Evolutionary conservation across 257 asterid genomes (phyloP), one percentile per base, ranked within the genome.

Genomic region (Salvia miltiorrhiza): DNA sequence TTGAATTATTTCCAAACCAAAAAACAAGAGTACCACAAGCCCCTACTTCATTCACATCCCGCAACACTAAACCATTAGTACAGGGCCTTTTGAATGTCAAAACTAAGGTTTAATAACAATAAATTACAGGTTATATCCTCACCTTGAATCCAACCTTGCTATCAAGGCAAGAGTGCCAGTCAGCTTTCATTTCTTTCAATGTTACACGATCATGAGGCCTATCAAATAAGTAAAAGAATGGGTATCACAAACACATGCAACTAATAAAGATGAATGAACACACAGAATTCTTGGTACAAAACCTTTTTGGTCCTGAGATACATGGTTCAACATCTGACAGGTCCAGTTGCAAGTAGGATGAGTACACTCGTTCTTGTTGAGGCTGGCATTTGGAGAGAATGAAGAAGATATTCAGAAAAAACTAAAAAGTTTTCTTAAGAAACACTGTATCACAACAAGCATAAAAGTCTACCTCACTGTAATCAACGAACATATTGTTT

Each of bases 161-260:
- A 63, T 93, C 88, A 65, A 93, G 97, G 82, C 98, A 93, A 64
- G 90, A 83, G 80, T 81, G 95, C 98, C 97, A 93, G 76, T 93
- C 98, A 49, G 82, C 77, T 83, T 93, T 93, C 98, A 93, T 90
- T 35, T 88, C 95, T 79, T 83, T 93, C 82, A 90, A 72, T 54
- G 87, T 73, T 63, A 93, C 98, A 9, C 97, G 90, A 43, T 93
- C 98, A 85, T 93, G 98, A 65, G 98, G 97, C 83, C 98, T 93
- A 63, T 20, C 70, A 79, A 56, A 73, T 71, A 65, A 65, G 70
- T 32, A 28, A 4, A 13, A 8, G 28, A 54, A 70, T 53, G 72
- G 58, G 28, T 3, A 64, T 58, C 74, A 67, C 60, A 43, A 62
- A 69, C 73, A 55, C 13, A 55, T 9, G 50, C 40, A 41, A 60